A percentile compares a stretch with the other conserved stretches of the same genome.
These are phyloP conservation scores for Huntiella savannae DNA, from an alignment of 2,329 filamentous ascomycete genomes.

Conservation along the genomic window DNA sequence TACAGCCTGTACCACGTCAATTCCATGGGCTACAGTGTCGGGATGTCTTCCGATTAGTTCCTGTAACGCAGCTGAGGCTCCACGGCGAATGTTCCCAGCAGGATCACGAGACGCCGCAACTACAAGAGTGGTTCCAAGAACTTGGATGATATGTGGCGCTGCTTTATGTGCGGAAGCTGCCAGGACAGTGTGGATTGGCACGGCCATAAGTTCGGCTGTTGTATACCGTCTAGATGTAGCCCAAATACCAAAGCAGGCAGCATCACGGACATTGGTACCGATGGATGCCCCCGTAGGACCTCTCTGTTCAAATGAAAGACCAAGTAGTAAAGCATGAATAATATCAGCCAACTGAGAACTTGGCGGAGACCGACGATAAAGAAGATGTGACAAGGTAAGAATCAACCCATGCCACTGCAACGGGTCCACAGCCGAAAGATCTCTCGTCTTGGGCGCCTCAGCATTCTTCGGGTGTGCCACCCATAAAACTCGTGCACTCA, in stretches of 20 bases:
- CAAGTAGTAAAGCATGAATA: conserved; percentile 56
- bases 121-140: conserved; percentile 64
- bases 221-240: conserved; percentile 72
- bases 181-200: conserved; percentile 31
- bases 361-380: conserved; percentile 70
- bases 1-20: conserved; percentile 68
- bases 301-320: conserved; percentile 75
- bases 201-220: conserved; percentile 52
- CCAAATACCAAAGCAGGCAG: conserved; percentile 93
- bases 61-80: conserved; percentile 81
- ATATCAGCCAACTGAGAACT: conserved; percentile 51
- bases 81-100: conserved; percentile 80
- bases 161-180: conserved; percentile 19
- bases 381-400: conserved; percentile 65
- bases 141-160: conserved; percentile 41
- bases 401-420: conserved; percentile 85
- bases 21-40: conserved; percentile 63
- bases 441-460: conserved; percentile 23
- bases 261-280: conserved; percentile 82
- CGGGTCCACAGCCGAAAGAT: conserved; percentile 59
- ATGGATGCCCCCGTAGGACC: conserved; percentile 68
- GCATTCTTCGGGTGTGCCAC: conserved; percentile 19
- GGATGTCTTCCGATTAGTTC: conserved; percentile 88
- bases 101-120: conserved; percentile 71
- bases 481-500: conserved; percentile 38